Evolutionary conservation across 2,329 filamentous ascomycete species (phyloP).

Genomic region (Sarocladium brachiariae): DNA sequence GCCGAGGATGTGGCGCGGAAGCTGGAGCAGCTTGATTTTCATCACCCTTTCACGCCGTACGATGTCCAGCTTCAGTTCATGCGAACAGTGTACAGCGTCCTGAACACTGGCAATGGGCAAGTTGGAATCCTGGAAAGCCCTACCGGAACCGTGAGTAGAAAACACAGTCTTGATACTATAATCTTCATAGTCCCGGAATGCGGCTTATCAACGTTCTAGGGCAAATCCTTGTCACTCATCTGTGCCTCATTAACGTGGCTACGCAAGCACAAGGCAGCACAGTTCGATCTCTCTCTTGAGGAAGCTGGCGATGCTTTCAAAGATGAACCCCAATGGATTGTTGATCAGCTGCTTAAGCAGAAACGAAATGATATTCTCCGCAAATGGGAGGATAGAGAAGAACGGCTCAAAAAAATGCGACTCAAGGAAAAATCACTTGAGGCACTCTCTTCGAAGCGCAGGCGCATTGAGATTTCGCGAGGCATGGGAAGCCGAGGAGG

Average conservation of each 20-base stretch:
- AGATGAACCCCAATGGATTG: slow-evolving; percentile 78
- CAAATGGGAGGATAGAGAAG: slow-evolving; percentile 66
- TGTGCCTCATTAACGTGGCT: slow-evolving; percentile 87
- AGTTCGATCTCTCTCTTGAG: slow-evolving; percentile 46
- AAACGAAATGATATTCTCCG: slow-evolving; percentile 60
- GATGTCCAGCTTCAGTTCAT: slow-evolving; percentile 85
- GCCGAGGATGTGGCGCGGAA: neutral
- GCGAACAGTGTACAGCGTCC: slow-evolving; percentile 70
- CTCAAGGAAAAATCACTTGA: slow-evolving; percentile 55
- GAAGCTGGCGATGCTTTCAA: slow-evolving; percentile 37
- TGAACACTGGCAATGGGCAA: slow-evolving; percentile 64
- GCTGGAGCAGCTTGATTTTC: slow-evolving; percentile 51
- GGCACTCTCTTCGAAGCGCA: slow-evolving; percentile 39
- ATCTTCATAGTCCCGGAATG: no score
- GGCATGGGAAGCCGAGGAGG: slow-evolving; percentile 18
- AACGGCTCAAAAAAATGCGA: slow-evolving; percentile 58
- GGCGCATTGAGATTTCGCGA: slow-evolving; percentile 30
- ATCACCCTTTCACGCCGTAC: slow-evolving; percentile 85
- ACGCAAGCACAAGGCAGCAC: slow-evolving; percentile 65
- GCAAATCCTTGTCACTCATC: slow-evolving; percentile 87
- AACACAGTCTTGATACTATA: no score
- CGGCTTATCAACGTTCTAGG: no score
- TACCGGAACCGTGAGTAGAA: slow-evolving; percentile 60
- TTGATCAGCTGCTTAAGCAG: slow-evolving; percentile 66
- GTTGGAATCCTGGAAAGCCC: slow-evolving; percentile 88